phyloP scores from a whole-genome alignment of 768 basidiomycete species.

The Rubroboletus satanas region DNA sequence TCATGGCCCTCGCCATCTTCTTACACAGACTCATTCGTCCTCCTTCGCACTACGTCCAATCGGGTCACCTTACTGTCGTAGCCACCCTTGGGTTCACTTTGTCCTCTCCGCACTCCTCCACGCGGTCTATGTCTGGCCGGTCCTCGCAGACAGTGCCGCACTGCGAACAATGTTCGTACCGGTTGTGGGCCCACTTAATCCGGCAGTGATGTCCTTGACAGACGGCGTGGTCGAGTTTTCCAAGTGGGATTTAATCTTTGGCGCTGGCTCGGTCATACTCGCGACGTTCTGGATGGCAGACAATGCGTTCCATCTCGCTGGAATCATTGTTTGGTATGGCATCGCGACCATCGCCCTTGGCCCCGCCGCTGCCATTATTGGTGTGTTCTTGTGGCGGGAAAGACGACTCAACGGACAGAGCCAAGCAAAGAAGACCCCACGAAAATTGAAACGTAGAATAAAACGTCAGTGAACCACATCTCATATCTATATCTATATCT shows the following conservation, averaged over 20 bases:
- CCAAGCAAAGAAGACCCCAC: neutral
- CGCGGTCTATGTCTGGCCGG: conserved; percentile 23
- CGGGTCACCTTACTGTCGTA: conserved; percentile 15
- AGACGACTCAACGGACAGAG: conserved; percentile 22
- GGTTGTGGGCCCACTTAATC: no score
- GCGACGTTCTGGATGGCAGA: conserved; percentile 50
- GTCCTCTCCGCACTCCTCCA: conserved; percentile 25
- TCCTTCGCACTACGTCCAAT: no score
- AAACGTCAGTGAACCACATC: neutral
- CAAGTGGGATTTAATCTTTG: conserved; percentile 49
- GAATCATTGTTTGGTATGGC: conserved; percentile 41
- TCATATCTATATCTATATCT: no score
- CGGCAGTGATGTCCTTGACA: neutral
- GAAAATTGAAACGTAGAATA: neutral
- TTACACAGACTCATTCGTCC: no score
- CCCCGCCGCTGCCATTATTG: conserved; percentile 49
- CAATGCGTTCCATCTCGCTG: conserved; percentile 28
- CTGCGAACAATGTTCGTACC: conserved; percentile 12
- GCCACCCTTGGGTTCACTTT: conserved; percentile 13
- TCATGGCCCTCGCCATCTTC: no score
- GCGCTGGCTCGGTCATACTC: conserved; percentile 37
- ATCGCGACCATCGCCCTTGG: conserved; percentile 41
- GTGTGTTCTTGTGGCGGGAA: conserved; percentile 49
- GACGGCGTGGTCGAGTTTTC: conserved; percentile 37
- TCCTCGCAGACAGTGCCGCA: neutral